Conservation (phyloP, 106 monocot species). For the Allium sativum region DNA sequence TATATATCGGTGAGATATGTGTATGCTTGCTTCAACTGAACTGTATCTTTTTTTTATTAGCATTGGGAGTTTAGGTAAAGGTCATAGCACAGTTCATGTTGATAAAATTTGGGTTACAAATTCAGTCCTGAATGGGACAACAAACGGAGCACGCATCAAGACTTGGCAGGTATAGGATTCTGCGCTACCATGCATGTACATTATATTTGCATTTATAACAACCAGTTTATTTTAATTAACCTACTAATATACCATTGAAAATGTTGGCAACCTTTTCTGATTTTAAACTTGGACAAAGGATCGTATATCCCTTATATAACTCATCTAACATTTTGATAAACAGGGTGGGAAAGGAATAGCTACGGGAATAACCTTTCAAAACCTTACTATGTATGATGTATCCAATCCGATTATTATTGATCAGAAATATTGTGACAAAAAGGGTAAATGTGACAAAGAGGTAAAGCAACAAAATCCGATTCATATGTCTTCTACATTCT, state of each 20-base stretch:
- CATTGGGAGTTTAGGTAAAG: conserved; percentile 70
- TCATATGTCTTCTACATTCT: neutral
- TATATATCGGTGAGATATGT: neutral
- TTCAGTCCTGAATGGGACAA: conserved; percentile 27
- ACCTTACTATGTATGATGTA: conserved; percentile 16
- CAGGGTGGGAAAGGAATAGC: conserved; percentile 16
- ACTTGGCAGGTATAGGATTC: conserved; percentile 62
- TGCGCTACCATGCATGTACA: neutral
- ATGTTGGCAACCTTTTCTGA: too few species aligned
- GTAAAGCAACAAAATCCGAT: conserved; percentile 7
- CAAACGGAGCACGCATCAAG: conserved; percentile 80
- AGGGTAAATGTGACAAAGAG: conserved; percentile 34
- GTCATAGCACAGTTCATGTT: conserved; percentile 29
- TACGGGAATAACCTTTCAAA: conserved; percentile 9
- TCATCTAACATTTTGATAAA: neutral
- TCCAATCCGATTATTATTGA: conserved; percentile 67
- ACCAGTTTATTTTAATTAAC: too few species aligned
- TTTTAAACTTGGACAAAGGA: too few species aligned
- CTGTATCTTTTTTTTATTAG: conserved; percentile 9
- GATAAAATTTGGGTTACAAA: conserved; percentile 46
- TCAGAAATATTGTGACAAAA: conserved; percentile 73
- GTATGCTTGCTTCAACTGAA: neutral
- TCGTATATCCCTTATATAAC: too few species aligned
- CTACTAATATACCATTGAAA: too few species aligned
- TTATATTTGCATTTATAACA: too few species aligned